Percentiles rank a stretch among this genome's conserved stretches.
Conservation (phyloP, 1,284 basidiomycete genomes). For the Puccinia hordei region DNA sequence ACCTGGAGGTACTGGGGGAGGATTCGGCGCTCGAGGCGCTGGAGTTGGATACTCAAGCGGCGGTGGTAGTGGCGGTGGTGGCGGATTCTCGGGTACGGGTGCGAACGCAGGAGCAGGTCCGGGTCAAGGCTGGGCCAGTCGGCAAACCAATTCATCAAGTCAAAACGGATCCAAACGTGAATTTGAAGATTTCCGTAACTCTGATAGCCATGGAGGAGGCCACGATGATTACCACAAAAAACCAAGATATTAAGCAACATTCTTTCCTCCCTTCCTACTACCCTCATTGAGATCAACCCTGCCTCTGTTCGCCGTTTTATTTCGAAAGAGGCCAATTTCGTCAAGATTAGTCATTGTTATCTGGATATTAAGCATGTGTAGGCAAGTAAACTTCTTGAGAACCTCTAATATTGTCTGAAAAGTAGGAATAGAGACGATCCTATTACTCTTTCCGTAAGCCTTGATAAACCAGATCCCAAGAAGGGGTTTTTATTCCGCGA, state of each 20-base stretch:
- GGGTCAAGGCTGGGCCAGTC: conserved; percentile 48
- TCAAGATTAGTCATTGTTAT: conserved; percentile 26
- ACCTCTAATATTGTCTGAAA: not conserved
- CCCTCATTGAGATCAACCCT: not conserved
- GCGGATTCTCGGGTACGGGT: conserved; percentile 49
- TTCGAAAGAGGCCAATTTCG: conserved; percentile 26
- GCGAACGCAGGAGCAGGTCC: conserved; percentile 51
- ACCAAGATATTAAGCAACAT: conserved; percentile 44
- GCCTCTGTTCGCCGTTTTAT: conserved; percentile 16
- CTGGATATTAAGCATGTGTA: conserved; percentile 22
- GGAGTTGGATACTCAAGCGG: conserved; percentile 38
- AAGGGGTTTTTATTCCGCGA: too few species aligned
- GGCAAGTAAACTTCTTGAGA: conserved; percentile 32
- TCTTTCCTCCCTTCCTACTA: conserved; percentile 3
- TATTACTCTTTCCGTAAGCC: not conserved
- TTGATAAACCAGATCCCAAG: not conserved
- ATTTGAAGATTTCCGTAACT: conserved; percentile 48
- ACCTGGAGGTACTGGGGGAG: conserved; percentile 24
- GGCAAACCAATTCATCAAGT: conserved; percentile 39
- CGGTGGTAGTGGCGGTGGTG: conserved; percentile 20
- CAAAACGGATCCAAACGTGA: conserved; percentile 40
- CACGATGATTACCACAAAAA: conserved; percentile 50
- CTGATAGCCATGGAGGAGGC: conserved; percentile 23
- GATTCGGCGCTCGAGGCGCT: conserved; percentile 30
- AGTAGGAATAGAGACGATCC: not conserved